Evolutionary conservation across 768 basidiomycete species (phyloP).

Genomic region (Termitomyces sp.): DNA sequence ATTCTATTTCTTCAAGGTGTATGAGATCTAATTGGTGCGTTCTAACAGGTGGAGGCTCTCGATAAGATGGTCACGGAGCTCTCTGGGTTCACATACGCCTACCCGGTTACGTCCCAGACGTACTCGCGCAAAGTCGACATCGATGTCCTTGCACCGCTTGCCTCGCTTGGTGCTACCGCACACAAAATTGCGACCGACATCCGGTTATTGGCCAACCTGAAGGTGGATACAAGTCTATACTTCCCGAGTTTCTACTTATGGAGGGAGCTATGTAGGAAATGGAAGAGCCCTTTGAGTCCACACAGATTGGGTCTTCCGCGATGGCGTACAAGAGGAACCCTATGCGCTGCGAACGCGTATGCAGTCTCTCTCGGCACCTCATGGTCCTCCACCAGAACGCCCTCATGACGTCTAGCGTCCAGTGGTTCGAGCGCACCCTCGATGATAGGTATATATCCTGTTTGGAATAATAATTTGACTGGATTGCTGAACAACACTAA

Average conservation of each 20-base stretch:
- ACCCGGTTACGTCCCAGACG: conserved; percentile 97
- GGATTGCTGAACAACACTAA: not conserved
- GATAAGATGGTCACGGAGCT: conserved; percentile 88
- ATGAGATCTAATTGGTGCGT: not conserved
- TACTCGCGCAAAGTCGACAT: conserved; percentile 98
- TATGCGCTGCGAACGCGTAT: conserved; percentile 97
- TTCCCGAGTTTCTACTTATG: not conserved
- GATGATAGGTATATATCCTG: conserved; percentile 73
- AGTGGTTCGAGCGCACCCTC: conserved; percentile 98
- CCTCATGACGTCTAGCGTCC: conserved; percentile 89
- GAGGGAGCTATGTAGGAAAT: conserved; percentile 58
- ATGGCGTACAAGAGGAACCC: conserved; percentile 99
- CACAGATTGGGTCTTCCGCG: conserved; percentile 94
- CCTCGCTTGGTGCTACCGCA: conserved; percentile 89
- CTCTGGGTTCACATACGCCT: conserved; percentile 89
- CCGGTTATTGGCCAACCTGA: conserved; percentile 89
- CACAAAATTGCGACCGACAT: conserved; percentile 98
- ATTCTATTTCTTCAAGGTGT: not conserved
- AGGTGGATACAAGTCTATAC: conserved; percentile 39
- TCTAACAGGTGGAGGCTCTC: conserved; percentile 73
- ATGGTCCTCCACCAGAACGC: conserved; percentile 97
- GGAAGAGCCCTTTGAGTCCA: conserved; percentile 98
- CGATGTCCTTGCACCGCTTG: conserved; percentile 87
- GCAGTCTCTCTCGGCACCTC: conserved; percentile 92
- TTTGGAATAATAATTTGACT: not conserved